Base-by-base conservation (phyloP, 1,139 yeast genomes). In the Saccharomyces hybrid region DNA sequence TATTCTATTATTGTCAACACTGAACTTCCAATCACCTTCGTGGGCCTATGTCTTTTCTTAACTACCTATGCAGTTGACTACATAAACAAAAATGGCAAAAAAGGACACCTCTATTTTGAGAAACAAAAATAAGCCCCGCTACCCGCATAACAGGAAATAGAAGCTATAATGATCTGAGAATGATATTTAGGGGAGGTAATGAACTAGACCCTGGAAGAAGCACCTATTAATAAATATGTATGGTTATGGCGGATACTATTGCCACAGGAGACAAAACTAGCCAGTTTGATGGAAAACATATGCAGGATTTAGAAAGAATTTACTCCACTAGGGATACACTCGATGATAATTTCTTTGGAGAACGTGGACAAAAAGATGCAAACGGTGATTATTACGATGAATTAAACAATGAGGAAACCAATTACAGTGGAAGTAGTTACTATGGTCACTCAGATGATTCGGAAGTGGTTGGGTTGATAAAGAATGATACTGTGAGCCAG, bases 61-160 rank as follows among this genome's bases (percentile, higher is more conserved):
- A 8, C 8, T 26, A 26, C 28, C 28, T 26, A 26, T 26, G 28
- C 28, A 26, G 28, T 26, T 26, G 28, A 26, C 28, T 26, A 26
- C 25, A 38, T 38, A 19, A 38, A 19, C 44, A 38, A 25, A 38
- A 38, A 19, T 38, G 13, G 25, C 13, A 3, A 38, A 38, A 38
- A 38, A 38, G 13, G 25, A 38, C 44, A 38, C 44, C 44, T 38
- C 44, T 38, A 38, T 38, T 38, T 38, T 38, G 48, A 34, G n/a
- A 31, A 49, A 23, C 41, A 27, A 31, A 23, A 29, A 48, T 23
- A 31, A 48, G 16, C 25, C 44, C 44, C 44, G 44, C 44, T 38
- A 38, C 44, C 44, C 44, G 44, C 44, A 38, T 19, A 16, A 19
- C 8, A 19, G 26, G 26, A 6, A 38, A 38, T 38, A 38, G 16